phyloP scores from a whole-genome alignment of 73 alveolate genomes.

The Paramecium biaurelia region DNA sequence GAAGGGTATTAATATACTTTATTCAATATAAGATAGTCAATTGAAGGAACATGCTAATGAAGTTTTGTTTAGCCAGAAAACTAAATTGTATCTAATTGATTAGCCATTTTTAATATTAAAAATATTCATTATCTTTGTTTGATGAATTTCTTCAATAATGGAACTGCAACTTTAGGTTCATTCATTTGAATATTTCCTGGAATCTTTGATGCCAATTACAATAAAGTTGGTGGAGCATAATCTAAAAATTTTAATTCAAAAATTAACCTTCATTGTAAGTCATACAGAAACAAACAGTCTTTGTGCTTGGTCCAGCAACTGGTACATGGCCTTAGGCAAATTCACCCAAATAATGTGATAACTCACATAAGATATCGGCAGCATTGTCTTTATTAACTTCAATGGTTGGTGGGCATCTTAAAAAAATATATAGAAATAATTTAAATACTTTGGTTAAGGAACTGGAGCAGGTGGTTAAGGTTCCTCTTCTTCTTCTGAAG shows the following conservation, averaged over 20 bases:
- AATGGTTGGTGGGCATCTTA: constrained; percentile 27
- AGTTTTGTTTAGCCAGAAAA: neutral
- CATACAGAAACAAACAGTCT: constrained; percentile 41
- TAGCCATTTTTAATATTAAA: neutral
- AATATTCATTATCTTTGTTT: constrained; percentile 8
- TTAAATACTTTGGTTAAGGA: neutral
- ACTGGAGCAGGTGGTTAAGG: constrained; percentile 36
- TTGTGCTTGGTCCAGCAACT: neutral
- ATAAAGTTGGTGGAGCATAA: constrained; percentile 50
- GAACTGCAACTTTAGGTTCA: neutral
- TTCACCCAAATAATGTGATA: constrained; percentile 48
- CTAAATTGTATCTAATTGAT: neutral
- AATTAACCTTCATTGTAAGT: neutral
- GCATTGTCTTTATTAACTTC: constrained; percentile 40
- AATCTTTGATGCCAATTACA: neutral
- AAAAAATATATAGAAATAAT: no score
- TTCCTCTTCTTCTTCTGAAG: neutral
- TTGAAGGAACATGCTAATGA: neutral
- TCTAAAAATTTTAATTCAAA: neutral
- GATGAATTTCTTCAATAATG: constrained; percentile 41
- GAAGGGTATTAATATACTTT: neutral
- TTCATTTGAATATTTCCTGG: constrained; percentile 27
- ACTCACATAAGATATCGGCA: constrained; percentile 36
- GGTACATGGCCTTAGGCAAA: constrained; percentile 44
- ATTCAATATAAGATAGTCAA: neutral